These are phyloP conservation scores for Annulohypoxylon truncatum DNA, from an alignment of 2,329 filamentous ascomycete species.

Conservation along the genomic window DNA sequence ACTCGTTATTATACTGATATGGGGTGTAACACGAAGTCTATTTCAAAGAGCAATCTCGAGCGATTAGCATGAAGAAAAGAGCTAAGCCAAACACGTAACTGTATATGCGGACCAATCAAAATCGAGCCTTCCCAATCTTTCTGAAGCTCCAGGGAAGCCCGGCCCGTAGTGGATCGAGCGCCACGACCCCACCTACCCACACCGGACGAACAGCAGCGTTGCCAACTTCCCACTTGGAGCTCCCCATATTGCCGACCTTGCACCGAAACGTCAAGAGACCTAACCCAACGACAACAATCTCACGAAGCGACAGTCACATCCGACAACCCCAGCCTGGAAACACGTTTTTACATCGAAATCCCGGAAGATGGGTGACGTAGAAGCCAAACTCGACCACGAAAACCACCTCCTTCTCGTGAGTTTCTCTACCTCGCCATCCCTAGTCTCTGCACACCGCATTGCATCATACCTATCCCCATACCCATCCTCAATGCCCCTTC, in stretches of 20 bases:
- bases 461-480: background rate
- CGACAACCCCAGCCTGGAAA: background rate
- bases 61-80: background rate
- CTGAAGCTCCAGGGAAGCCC: slow-evolving; percentile 35
- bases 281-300: slow-evolving; percentile 10
- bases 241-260: slow-evolving; percentile 25
- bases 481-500: background rate
- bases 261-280: slow-evolving; percentile 18
- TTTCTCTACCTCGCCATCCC: slow-evolving; percentile 8
- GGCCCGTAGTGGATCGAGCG: slow-evolving; percentile 38
- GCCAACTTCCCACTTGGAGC: background rate
- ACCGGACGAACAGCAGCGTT: slow-evolving; percentile 1
- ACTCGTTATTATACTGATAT: too few species aligned
- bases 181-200: slow-evolving; percentile 26
- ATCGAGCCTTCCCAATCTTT: slow-evolving; percentile 12
- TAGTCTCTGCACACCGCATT: background rate
- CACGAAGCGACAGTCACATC: background rate
- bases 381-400: slow-evolving; percentile 77
- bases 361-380: slow-evolving; percentile 66
- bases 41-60: too few species aligned
- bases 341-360: background rate
- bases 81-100: slow-evolving; percentile 4
- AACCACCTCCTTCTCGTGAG: slow-evolving; percentile 79
- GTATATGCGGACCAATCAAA: slow-evolving; percentile 7
- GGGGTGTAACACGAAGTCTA: too few species aligned